Evolutionary conservation across 1,284 basidiomycete species (phyloP).

Genomic region (Ganoderma leucocontextum): DNA sequence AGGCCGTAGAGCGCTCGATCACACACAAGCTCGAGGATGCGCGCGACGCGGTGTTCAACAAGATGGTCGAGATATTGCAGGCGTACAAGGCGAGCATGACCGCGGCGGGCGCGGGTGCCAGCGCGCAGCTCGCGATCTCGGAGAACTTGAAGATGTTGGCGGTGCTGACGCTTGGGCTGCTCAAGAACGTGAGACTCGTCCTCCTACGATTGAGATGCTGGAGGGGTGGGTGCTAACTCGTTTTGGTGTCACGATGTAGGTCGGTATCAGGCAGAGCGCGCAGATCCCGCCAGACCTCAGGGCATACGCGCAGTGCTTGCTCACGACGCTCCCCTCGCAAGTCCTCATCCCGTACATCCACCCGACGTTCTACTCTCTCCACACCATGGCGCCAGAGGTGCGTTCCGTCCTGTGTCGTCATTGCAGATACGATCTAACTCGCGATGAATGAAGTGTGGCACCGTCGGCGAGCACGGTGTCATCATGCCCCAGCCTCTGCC

Average conservation of each 20-base stretch:
- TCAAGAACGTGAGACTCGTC: slow-evolving; percentile 84
- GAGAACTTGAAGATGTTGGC: slow-evolving; percentile 97
- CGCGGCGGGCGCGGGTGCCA: slow-evolving; percentile 89
- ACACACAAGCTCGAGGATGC: slow-evolving; percentile 94
- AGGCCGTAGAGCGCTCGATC: slow-evolving; percentile 94
- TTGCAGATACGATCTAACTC: background rate
- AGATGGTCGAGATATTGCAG: slow-evolving; percentile 88
- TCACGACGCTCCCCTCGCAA: slow-evolving; percentile 93
- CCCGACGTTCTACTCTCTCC: slow-evolving; percentile 94
- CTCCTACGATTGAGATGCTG: background rate
- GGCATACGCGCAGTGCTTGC: slow-evolving; percentile 92
- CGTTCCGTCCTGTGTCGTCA: slow-evolving; percentile 32
- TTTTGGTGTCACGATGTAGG: slow-evolving; percentile 52
- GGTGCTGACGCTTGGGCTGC: slow-evolving; percentile 85
- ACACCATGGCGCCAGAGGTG: slow-evolving; percentile 95
- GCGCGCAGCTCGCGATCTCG: slow-evolving; percentile 91
- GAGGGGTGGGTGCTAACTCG: background rate
- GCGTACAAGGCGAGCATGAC: slow-evolving; percentile 99
- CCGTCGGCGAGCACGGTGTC: slow-evolving; percentile 82
- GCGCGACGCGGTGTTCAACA: slow-evolving; percentile 90
- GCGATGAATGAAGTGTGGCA: slow-evolving; percentile 65
- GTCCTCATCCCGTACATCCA: slow-evolving; percentile 93
- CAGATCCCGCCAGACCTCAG: slow-evolving; percentile 97
- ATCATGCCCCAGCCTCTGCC: slow-evolving; percentile 90
- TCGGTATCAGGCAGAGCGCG: slow-evolving; percentile 93